These are phyloP conservation scores for Diplodia intermedia DNA, from an alignment of 2,329 filamentous ascomycete genomes.

Conservation along the genomic window DNA sequence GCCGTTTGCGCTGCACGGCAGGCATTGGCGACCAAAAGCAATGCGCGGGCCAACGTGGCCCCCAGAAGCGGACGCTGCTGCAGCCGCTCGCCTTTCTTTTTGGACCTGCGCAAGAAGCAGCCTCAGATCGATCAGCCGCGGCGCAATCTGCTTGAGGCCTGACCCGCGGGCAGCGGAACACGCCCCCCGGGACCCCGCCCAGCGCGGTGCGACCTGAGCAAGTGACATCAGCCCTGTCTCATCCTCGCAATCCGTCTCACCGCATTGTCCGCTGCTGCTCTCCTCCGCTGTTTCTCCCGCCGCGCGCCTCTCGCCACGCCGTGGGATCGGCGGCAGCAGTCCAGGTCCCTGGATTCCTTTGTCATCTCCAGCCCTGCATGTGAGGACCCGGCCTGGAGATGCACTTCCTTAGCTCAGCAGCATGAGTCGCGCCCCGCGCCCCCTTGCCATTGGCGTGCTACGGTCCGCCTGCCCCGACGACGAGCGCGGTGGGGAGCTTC, in stretches of 20 bases:
- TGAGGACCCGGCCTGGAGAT: neutral
- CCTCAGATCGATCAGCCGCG: conserved; percentile 22
- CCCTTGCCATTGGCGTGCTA: neutral
- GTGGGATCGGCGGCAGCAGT: neutral
- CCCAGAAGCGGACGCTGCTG: conserved; percentile 1
- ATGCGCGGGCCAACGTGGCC: conserved; percentile 19
- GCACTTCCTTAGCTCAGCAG: conserved; percentile 19
- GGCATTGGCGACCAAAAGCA: conserved; percentile 25
- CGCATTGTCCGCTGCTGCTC: conserved; percentile 15
- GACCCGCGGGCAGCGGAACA: neutral
- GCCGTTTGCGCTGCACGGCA: conserved; percentile 23
- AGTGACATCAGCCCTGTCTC: conserved; percentile 26
- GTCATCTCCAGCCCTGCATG: conserved; percentile 21
- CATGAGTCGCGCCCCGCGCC: conserved; percentile 9
- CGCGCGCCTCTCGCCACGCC: neutral
- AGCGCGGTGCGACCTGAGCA: conserved; percentile 16
- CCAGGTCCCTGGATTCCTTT: conserved; percentile 25
- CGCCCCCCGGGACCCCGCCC: conserved; percentile 13
- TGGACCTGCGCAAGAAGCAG: conserved; percentile 9
- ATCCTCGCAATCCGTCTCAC: conserved; percentile 25
- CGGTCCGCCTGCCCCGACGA: neutral
- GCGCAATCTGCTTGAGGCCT: conserved; percentile 13
- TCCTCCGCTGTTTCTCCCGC: too few relatives aligned
- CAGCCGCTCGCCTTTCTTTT: conserved; percentile 5
- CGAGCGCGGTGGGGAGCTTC: neutral